Conservation (phyloP, 2,329 filamentous ascomycete species). For the Hymenoscyphus linearis region DNA sequence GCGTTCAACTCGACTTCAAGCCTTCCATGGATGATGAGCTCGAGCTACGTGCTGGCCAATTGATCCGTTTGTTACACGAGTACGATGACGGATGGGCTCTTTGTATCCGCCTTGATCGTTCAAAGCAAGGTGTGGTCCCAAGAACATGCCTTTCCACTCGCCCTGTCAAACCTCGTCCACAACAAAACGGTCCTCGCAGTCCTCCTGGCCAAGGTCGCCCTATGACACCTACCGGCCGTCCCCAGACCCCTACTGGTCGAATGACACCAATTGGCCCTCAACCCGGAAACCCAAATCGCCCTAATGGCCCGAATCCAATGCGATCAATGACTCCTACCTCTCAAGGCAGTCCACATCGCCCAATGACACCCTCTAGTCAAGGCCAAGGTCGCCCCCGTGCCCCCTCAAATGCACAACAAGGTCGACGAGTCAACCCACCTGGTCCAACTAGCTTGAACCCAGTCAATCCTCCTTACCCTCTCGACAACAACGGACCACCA, state of each 20-base stretch:
- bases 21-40: conserved; percentile 92
- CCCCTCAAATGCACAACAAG: conserved; percentile 22
- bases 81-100: conserved; percentile 99
- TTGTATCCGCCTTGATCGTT: conserved; percentile 84
- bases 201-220: conserved; percentile 19
- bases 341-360: conserved; percentile 15
- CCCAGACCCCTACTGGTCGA: conserved; percentile 12
- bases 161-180: conserved; percentile 57
- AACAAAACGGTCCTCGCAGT: conserved; percentile 28
- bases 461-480: conserved; percentile 3
- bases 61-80: conserved; percentile 86
- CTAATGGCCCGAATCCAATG: conserved; percentile 10
- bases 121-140: conserved; percentile 86
- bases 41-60: conserved; percentile 70
- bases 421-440: conserved; percentile 20
- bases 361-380: not conserved
- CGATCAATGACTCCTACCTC: conserved; percentile 22
- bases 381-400: conserved; percentile 19
- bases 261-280: conserved; percentile 18
- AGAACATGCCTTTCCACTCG: conserved; percentile 89
- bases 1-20: conserved; percentile 90
- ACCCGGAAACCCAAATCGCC: conserved; percentile 7
- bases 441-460: conserved; percentile 27
- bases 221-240: conserved; percentile 13
- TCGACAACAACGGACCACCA: conserved; percentile 1